These are phyloP conservation scores for Fragaria ananassa DNA, from an alignment of 306 rosid genomes.

Conservation along the genomic window DNA sequence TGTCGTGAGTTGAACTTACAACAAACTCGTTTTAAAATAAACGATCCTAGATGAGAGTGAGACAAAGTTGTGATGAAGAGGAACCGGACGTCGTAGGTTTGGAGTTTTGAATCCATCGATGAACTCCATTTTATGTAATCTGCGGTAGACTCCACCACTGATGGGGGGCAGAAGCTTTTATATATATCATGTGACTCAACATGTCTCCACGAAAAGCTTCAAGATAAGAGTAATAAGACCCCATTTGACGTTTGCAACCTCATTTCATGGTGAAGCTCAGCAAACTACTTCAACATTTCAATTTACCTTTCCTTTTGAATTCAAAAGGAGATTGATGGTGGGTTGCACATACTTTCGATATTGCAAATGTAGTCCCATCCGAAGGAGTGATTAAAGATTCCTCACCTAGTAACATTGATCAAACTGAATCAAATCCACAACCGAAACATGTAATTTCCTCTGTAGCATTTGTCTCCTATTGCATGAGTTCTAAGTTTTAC, in stretches of 20 bases:
- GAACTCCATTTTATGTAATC: not conserved
- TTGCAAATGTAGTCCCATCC: slow-evolving; percentile 15
- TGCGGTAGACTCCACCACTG: not conserved
- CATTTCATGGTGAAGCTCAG: not conserved
- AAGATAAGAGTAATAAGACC: not conserved
- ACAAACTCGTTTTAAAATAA: too few relatives aligned
- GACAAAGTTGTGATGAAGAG: not conserved
- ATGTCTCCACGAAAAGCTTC: slow-evolving; percentile 1
- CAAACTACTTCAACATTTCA: too few relatives aligned
- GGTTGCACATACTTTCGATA: slow-evolving; percentile 14
- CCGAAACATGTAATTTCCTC: too few relatives aligned
- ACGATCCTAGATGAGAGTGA: not conserved
- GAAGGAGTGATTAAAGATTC: not conserved
- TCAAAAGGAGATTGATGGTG: not conserved
- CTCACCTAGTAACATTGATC: not conserved
- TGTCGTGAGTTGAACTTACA: rapidly evolving
- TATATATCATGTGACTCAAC: not conserved
- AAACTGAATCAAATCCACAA: too few relatives aligned
- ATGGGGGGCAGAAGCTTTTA: not conserved
- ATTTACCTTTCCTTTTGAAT: not conserved
- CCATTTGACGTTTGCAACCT: not conserved
- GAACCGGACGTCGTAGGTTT: not conserved
- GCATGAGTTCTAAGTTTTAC: too few relatives aligned
- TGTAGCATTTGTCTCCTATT: too few relatives aligned
- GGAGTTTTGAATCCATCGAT: not conserved